A percentile compares a stretch with the other conserved stretches of the same genome.
Evolutionary conservation across 345 rosid species (phyloP).

Genomic region (Salix exigua): DNA sequence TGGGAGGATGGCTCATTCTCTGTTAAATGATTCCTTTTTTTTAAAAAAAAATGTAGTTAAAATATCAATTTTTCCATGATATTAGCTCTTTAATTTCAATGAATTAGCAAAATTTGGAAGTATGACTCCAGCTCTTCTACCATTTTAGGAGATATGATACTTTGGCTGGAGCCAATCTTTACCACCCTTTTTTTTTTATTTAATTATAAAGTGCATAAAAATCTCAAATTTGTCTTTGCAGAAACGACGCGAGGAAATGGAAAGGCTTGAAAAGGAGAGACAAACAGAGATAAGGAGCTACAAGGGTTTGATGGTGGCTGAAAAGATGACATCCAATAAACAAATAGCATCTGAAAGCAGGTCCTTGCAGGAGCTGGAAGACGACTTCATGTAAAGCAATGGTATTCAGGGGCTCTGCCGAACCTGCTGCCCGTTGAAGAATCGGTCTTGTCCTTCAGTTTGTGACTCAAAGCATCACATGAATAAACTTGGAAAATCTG

Average conservation of each 20-base stretch:
- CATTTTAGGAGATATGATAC: neutral
- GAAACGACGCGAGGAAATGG: slow-evolving; percentile 91
- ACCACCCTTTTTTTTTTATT: neutral
- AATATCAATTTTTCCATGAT: neutral
- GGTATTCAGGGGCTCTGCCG: neutral
- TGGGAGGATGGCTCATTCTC: neutral
- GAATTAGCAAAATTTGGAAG: neutral
- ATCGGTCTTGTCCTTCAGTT: slow-evolving; percentile 12
- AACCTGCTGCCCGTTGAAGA: slow-evolving; percentile 22
- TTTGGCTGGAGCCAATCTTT: neutral
- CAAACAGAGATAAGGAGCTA: slow-evolving; percentile 93
- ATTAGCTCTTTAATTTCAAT: neutral
- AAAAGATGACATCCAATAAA: slow-evolving; percentile 95
- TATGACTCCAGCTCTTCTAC: neutral
- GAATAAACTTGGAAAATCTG: neutral
- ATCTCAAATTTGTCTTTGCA: slow-evolving; percentile 23
- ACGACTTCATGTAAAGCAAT: slow-evolving; percentile 76
- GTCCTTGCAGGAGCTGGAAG: slow-evolving; percentile 93
- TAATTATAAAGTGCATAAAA: neutral
- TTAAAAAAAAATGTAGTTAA: neutral
- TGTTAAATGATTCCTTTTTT: neutral
- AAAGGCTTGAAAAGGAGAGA: slow-evolving; percentile 84
- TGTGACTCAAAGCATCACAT: slow-evolving; percentile 13
- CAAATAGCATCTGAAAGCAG: slow-evolving; percentile 74
- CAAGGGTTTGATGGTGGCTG: slow-evolving; percentile 92